Evolutionary conservation across 768 basidiomycete genomes (phyloP), one percentile per base, ranked within the genome.

Genomic region (Russula sp.): DNA sequence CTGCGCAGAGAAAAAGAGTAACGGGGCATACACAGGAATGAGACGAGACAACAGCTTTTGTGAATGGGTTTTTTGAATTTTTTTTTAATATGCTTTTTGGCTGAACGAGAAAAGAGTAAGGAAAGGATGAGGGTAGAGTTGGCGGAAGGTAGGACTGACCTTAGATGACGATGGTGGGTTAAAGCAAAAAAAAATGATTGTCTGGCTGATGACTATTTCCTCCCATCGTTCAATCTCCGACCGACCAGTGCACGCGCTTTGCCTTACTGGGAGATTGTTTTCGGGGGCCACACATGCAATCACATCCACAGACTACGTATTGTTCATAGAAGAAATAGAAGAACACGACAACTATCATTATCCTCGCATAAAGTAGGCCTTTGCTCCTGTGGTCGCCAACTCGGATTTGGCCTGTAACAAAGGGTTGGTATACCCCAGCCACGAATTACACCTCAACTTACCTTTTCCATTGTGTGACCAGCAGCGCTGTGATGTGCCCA

Each of bases 391-490:
- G 57, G 80, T 81, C 4, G 91, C 88, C 55, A 96, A 76, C 73
- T 95, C 93, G 30, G 84, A 72, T 76, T 91, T 94, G 61, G 91
- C 94, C 90, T 94, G 20, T 26, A 67, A 57, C 18, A 57, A 44
- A n/a, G 60, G 30, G 38, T 49, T 40, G 62, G 57, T 40, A 62
- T 59, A 57, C 64, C 34, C 57, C 38, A 68, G 62, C 49, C 51
- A 28, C 11, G 36, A 54, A 44, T 52, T 58, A 28, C 20, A 52
- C 34, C 24, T 24, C 9, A 16, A 52, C 44, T 67, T 62, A 85
- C 91, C 86, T 93, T 92, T 72, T 89, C 88, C 78, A 94, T 83
- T 16, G 88, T 86, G 75, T 97, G 94, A 3, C 94, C 94, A 63
- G 89, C 90, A 66, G 90, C 85, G 24, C 78, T 88, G 73, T 92